These are phyloP conservation scores for Lactarius psammicola DNA, from an alignment of 768 basidiomycete species.

Conservation along the genomic window DNA sequence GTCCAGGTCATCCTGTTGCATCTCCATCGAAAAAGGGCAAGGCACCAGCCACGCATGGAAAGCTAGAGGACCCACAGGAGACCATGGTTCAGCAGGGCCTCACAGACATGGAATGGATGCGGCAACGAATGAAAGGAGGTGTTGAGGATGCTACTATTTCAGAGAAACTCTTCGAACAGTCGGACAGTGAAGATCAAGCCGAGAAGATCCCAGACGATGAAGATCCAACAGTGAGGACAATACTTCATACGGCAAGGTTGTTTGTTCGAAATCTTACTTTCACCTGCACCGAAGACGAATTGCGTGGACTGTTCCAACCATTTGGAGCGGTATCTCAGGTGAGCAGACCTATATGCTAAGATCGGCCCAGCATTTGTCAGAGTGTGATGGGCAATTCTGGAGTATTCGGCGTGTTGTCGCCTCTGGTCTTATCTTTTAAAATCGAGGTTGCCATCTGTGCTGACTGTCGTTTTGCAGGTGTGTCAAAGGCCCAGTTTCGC, in stretches of 20 bases:
- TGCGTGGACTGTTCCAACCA: constrained; percentile 58
- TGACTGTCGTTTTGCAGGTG: constrained; percentile 22
- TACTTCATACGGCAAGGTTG: constrained; percentile 72
- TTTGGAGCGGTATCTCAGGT: constrained; percentile 82
- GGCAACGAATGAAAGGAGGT: constrained; percentile 53
- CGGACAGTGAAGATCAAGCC: constrained; percentile 50
- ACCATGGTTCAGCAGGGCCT: constrained; percentile 40
- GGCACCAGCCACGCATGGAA: neutral
- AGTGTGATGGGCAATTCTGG: constrained; percentile 50
- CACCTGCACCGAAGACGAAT: constrained; percentile 70
- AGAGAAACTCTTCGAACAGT: constrained; percentile 59
- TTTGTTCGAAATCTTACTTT: constrained; percentile 97
- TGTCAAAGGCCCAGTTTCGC: constrained; percentile 18
- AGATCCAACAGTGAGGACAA: constrained; percentile 42
- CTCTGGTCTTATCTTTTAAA: constrained; percentile 12
- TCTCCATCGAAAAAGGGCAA: constrained; percentile 30
- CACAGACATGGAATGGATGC: constrained; percentile 78
- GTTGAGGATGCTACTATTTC: constrained; percentile 38
- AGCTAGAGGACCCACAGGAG: constrained; percentile 16
- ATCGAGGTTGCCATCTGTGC: neutral
- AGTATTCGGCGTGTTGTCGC: constrained; percentile 40
- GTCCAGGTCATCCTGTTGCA: constrained; percentile 28
- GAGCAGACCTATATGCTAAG: constrained; percentile 33
- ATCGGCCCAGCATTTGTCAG: neutral
- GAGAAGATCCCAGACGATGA: constrained; percentile 21